Percentiles rank a stretch among this genome's conserved stretches.
Conservation (phyloP, 106 monocot species). For the Dactylorhiza incarnata region DNA sequence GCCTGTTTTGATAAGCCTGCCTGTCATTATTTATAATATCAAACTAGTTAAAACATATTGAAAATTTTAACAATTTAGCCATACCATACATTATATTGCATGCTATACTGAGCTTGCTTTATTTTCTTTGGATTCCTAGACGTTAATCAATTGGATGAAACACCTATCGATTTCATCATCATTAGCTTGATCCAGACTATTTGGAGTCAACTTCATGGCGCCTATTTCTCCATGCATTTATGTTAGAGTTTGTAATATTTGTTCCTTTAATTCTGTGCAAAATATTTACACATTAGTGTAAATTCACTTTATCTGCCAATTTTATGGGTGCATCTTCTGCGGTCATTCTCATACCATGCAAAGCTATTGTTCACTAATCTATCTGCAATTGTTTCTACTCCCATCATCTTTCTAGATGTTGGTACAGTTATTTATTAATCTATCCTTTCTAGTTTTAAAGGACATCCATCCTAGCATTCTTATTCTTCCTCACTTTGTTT, state of each 20-base stretch:
- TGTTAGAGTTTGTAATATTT: no score
- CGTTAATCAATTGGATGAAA: background rate
- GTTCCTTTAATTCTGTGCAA: no score
- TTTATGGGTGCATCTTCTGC: background rate
- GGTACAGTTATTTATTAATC: background rate
- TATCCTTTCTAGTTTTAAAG: background rate
- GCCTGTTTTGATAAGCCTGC: background rate
- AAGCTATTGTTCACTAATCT: background rate
- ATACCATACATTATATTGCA: background rate
- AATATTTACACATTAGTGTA: no score
- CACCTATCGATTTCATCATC: background rate
- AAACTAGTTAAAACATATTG: background rate
- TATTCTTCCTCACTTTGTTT: background rate
- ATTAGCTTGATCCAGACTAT: background rate
- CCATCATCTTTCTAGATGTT: background rate
- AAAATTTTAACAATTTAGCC: background rate
- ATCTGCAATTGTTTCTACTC: background rate
- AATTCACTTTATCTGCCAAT: background rate
- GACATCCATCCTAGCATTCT: background rate
- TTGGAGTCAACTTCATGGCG: no score
- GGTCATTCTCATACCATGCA: background rate
- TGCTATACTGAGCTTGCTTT: background rate
- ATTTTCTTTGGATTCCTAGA: background rate
- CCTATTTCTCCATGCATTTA: no score
- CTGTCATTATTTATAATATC: background rate